These are phyloP conservation scores for Tolypocladium ovalisporum DNA, from an alignment of 2,329 filamentous ascomycete genomes.

Conservation along the genomic window DNA sequence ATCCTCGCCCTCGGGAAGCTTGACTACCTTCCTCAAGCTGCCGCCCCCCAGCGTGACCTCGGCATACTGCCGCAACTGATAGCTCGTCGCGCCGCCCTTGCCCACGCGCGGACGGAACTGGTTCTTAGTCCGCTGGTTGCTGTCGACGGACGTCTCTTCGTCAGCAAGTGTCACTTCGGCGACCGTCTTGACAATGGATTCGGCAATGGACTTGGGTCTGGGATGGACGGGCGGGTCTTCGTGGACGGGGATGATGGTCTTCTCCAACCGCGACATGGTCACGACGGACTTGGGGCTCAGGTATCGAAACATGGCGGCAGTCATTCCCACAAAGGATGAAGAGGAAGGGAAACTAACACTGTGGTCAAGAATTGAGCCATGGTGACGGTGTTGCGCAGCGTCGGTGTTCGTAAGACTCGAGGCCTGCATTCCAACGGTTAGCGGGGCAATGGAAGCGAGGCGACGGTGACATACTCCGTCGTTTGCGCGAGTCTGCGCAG, in stretches of 20 bases:
- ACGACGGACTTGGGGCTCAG: slow-evolving; percentile 20
- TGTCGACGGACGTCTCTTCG: slow-evolving; percentile 24
- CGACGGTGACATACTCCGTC: background rate
- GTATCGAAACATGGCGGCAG: slow-evolving; percentile 15
- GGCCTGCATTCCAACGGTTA: slow-evolving; percentile 28
- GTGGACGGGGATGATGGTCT: slow-evolving; percentile 19
- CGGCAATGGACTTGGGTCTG: no score
- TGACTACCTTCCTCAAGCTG: slow-evolving; percentile 90
- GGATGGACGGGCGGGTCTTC: slow-evolving; percentile 14
- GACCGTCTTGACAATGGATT: slow-evolving; percentile 8
- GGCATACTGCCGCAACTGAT: slow-evolving; percentile 94
- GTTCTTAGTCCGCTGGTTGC: slow-evolving; percentile 78
- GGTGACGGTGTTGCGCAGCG: slow-evolving; percentile 7
- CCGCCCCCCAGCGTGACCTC: slow-evolving; percentile 94
- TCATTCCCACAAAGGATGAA: slow-evolving; percentile 8
- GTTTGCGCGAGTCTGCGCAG: background rate
- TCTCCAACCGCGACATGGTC: slow-evolving; percentile 18
- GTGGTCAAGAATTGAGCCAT: slow-evolving; percentile 33
- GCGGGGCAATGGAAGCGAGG: slow-evolving; percentile 22
- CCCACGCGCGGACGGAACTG: slow-evolving; percentile 85
- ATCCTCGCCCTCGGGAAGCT: slow-evolving; percentile 93
- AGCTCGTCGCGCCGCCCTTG: slow-evolving; percentile 76
- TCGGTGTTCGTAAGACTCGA: slow-evolving; percentile 6
- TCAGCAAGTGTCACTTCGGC: slow-evolving; percentile 18
- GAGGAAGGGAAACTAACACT: slow-evolving; percentile 23